Base-by-base conservation (phyloP, 2,329 filamentous ascomycete species). In the Diaporthe batatas region DNA sequence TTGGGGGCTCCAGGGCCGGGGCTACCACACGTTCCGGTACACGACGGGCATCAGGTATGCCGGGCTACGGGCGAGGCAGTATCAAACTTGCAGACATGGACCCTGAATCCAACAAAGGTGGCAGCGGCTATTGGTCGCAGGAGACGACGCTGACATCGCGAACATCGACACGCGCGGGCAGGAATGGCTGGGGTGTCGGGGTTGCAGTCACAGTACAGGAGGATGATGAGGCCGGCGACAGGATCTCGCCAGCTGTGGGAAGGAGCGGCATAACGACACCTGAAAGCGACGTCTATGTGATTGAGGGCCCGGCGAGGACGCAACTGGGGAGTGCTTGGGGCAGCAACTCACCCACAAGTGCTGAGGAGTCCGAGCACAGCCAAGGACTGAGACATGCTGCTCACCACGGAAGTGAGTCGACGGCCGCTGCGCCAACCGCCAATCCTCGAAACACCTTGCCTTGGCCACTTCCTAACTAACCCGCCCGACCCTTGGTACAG, bases 61-160 rank as follows among this genome's bases (percentile, higher is more conserved):
- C 80, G 1, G 81, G 77, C 1, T 82, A 80, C 64, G 83, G 81
- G 0, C 80, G 80, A 5, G 78, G 80, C 34, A 83, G 85, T 36
- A 75, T 84, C 14, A 82, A 82, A 4, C 76, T 85, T 8, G 77
- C 80, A 29, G 81, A 83, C 39, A 68, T 83, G 11, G 82, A 83
- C 65, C 70, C 74, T 5, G 79, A 21, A 16, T 42, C 65, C 36
- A 54, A 72, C 29, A 36, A 36, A 6, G 54, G 58, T 16, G 58
- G 58, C 23, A 16, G 16, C 39, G 57, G 57, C n/a, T 51, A 55
- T 23, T 68, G 72, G 25, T 64, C 69, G 21, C 64, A 70, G 23
- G 42, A 36, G 6, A 72, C 67, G 21, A 64, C 67, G 11, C 11
- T 73, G 21, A 39, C 47, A 18, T 70, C 69, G 21, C 57, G 70